Conservation (phyloP, 2,329 filamentous ascomycete species). For the Moelleriella libera region DNA sequence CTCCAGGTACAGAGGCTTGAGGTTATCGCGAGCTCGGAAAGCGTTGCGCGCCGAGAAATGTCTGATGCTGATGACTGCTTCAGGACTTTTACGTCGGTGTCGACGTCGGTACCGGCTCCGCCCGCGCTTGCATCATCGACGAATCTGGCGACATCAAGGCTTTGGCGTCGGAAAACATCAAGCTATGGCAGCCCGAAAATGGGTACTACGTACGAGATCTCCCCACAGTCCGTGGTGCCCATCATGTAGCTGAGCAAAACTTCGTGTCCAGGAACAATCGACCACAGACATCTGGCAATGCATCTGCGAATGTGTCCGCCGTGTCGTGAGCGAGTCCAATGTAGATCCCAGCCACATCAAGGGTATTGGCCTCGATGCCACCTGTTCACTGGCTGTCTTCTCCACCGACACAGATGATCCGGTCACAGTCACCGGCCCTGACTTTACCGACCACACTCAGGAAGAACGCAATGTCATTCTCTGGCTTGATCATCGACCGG, state of each 20-base stretch:
- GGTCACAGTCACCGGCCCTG: conserved; percentile 75
- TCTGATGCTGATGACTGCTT: background rate
- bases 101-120: conserved; percentile 92
- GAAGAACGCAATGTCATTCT: conserved; percentile 91
- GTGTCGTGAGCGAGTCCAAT: conserved; percentile 67
- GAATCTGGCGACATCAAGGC: conserved; percentile 75
- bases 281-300: conserved; percentile 93
- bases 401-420: conserved; percentile 80
- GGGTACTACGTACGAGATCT: conserved; percentile 49
- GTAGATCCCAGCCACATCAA: conserved; percentile 64
- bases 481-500: conserved; percentile 91
- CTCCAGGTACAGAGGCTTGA: background rate
- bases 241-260: background rate
- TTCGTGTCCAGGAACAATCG: conserved; percentile 64
- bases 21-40: background rate
- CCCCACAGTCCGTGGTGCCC: background rate
- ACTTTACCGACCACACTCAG: conserved; percentile 53
- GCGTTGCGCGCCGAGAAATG: background rate
- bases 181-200: conserved; percentile 63
- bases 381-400: conserved; percentile 94
- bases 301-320: conserved; percentile 79
- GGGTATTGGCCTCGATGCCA: conserved; percentile 94
- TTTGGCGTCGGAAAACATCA: conserved; percentile 61
- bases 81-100: conserved; percentile 64
- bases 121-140: conserved; percentile 91